phyloP scores from a whole-genome alignment of 1,284 basidiomycete species.

The Pascua sp. region DNA sequence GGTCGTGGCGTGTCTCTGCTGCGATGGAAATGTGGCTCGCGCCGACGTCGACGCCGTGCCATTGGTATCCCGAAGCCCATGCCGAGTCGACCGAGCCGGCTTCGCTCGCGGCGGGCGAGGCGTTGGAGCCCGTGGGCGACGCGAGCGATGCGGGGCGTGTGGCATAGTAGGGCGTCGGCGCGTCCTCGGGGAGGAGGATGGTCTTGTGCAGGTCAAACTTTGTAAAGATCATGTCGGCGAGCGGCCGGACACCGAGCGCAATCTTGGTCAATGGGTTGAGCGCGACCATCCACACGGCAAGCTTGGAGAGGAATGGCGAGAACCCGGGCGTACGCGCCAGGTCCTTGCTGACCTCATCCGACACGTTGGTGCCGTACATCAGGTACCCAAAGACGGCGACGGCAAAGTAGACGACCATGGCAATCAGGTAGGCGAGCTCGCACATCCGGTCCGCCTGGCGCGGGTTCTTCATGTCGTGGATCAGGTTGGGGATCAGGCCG shows the following conservation, averaged over 20 bases:
- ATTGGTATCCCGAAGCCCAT: neutral
- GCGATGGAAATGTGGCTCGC: conserved; percentile 56
- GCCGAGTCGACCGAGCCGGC: neutral
- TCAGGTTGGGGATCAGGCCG: conserved; percentile 54
- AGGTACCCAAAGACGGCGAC: conserved; percentile 82
- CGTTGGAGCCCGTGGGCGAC: neutral
- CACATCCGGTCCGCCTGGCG: conserved; percentile 58
- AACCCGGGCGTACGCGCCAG: conserved; percentile 73
- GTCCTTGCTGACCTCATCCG: conserved; percentile 83
- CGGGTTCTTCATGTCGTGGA: conserved; percentile 85
- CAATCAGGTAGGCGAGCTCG: conserved; percentile 57
- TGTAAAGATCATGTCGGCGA: conserved; percentile 39
- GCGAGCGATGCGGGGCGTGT: conserved; percentile 18
- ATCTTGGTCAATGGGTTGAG: conserved; percentile 65
- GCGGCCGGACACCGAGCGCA: conserved; percentile 73
- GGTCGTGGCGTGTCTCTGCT: conserved; percentile 31
- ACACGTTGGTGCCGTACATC: conserved; percentile 84
- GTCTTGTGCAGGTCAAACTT: conserved; percentile 39
- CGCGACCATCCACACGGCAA: conserved; percentile 76
- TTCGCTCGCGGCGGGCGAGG: neutral
- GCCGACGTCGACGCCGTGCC: conserved; percentile 3
- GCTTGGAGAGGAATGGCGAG: conserved; percentile 65
- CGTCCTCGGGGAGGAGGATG: conserved; percentile 31
- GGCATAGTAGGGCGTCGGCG: conserved; percentile 29
- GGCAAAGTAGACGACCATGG: conserved; percentile 71